Evolutionary conservation across 306 rosid genomes (phyloP).

Genomic region (Clitoria ternatea): DNA sequence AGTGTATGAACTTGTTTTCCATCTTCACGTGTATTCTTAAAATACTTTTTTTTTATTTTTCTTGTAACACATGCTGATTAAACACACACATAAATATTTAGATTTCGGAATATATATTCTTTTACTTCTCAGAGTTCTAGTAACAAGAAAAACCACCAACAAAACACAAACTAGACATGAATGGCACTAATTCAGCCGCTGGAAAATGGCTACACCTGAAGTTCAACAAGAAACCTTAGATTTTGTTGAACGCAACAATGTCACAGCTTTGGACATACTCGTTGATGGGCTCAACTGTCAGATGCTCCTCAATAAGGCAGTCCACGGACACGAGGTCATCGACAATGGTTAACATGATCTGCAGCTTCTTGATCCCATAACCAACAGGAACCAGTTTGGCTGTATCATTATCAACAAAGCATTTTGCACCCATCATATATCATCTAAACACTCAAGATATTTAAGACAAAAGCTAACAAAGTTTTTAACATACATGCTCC

Average conservation of each 20-base stretch:
- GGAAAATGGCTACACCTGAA: background rate
- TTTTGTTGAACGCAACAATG: conserved; percentile 86
- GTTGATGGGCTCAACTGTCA: conserved; percentile 54
- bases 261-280: conserved; percentile 77
- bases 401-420: conserved; percentile 19
- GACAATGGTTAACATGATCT: conserved; percentile 68
- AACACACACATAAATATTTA: too few relatives aligned
- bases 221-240: conserved; percentile 27
- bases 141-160: conserved; percentile 1
- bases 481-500: conserved; percentile 65
- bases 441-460: background rate
- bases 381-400: conserved; percentile 76
- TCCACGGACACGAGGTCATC: conserved; percentile 83
- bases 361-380: conserved; percentile 79
- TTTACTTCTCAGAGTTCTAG: conserved; percentile 1
- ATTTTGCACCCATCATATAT: background rate
- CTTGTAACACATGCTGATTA: too few relatives aligned
- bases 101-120: conserved; percentile 7
- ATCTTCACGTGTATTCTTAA: too few relatives aligned
- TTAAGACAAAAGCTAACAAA: background rate
- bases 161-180: conserved; percentile 5
- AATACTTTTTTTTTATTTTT: too few relatives aligned
- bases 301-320: conserved; percentile 58
- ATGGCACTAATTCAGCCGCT: background rate
- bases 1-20: too few relatives aligned